Base-by-base conservation (phyloP, 371 early-diverging fungal genomes). In the Umbelopsis sp. region DNA sequence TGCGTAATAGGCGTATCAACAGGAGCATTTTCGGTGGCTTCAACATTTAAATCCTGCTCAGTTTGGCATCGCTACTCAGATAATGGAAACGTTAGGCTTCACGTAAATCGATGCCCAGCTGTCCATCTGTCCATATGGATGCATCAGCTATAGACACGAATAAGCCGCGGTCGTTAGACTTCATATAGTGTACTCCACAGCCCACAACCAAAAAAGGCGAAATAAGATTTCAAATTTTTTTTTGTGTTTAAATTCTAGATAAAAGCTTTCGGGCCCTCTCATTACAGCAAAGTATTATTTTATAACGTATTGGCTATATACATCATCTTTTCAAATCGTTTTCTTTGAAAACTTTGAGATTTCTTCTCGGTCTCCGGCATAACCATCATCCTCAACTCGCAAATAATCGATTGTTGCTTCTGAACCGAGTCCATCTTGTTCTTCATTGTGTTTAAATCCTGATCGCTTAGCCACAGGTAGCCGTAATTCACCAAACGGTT, bases 401-500 rank as follows among this genome's bases (percentile, higher is more conserved):
- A 57, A 18, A 7, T 57, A 29, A 18, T 57, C 57, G 18, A 57
- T 35, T 8, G 57, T 57, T 18, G 9, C 57, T 35, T 57, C 57
- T 6, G 29, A 16, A 0, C 52, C 52, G 24, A 12, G 20, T 1
- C 20, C 5, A 20, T 46, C 63, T 14, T 68, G 63, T 2, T 57
- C 68, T 20, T 48, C 63, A 1, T 45, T 24, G 35, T 46, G 53
- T 25, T 63, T 68, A 12, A 68, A 68, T 2, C 53, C 68, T 29
- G 68, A 41, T 24, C 68, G 44, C 38, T 57, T 51, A 10, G 62
- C 37, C 12, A 35, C 12, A 12, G 62, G 68, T 45, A 45, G 48
- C 25, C 45, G 44, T 50, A 29, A 29, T 53, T 80, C 78, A 3
- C 74, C 73, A 65, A 82, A 80, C 4, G 80, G 76, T 70, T 73